A percentile compares a stretch with the other conserved stretches of the same genome.
phyloP scores from a whole-genome alignment of 148 eudicot genomes.

The Rhododendron ferrugineum region DNA sequence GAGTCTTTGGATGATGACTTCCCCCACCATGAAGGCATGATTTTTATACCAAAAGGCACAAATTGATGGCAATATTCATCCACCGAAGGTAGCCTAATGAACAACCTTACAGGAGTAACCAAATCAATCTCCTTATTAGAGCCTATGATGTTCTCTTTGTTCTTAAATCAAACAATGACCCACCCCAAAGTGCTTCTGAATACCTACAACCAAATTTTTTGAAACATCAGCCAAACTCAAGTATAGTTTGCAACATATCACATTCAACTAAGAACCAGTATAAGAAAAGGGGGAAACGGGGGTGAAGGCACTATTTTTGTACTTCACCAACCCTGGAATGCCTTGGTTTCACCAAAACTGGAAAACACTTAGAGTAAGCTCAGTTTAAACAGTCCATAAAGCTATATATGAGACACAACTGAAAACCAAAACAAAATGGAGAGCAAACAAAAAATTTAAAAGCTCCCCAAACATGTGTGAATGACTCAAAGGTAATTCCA shows the following conservation, averaged over 20 bases:
- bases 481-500: not conserved
- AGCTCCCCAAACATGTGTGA: not conserved
- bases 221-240: slow-evolving; percentile 1
- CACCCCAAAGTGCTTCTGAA: slow-evolving; percentile 3
- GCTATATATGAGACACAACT: not conserved
- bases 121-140: not conserved
- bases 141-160: not conserved
- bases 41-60: slow-evolving; percentile 11
- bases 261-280: not conserved
- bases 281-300: not conserved
- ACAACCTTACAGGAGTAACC: slow-evolving; percentile 1
- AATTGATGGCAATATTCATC: not conserved
- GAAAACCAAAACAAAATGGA: not conserved
- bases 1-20: slow-evolving; percentile 84
- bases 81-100: not conserved
- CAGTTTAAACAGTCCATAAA: not conserved
- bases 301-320: no score
- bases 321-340: not conserved
- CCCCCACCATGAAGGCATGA: slow-evolving; percentile 92
- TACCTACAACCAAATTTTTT: not conserved
- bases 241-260: not conserved
- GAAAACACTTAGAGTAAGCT: not conserved
- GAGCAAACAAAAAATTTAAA: not conserved
- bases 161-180: slow-evolving; percentile 10
- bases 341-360: no score